Evolutionary conservation across 495 filamentous ascomycete genomes (phyloP).

Genomic region (Pyronema domesticum): DNA sequence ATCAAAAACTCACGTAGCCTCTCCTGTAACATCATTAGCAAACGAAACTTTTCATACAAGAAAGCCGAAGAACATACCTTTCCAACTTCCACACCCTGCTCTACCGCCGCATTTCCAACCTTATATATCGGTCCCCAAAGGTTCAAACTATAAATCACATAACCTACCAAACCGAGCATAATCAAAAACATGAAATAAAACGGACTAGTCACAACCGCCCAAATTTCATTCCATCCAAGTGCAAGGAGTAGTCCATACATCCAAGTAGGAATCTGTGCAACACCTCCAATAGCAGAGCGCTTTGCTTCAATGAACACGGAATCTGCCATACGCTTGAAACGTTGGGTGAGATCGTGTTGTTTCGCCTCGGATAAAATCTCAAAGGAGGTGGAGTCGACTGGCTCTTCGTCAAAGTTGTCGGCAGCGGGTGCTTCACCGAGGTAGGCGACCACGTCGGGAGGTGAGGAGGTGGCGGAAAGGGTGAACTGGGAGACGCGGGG

Average conservation of each 20-base stretch:
- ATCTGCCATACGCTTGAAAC: slow-evolving; percentile 95
- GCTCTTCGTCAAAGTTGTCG: slow-evolving; percentile 73
- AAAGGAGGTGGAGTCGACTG: slow-evolving; percentile 85
- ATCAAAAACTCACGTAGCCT: background rate
- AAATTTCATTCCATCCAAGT: slow-evolving; percentile 91
- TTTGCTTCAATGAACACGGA: slow-evolving; percentile 96
- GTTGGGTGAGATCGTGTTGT: slow-evolving; percentile 68
- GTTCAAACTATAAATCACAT: slow-evolving; percentile 81
- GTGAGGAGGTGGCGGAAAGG: slow-evolving; percentile 44
- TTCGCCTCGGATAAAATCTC: slow-evolving; percentile 80
- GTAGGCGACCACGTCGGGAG: slow-evolving; percentile 68
- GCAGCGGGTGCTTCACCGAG: slow-evolving; percentile 62
- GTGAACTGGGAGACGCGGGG: slow-evolving; percentile 76
- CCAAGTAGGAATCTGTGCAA: slow-evolving; percentile 85
- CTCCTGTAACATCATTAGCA: background rate
- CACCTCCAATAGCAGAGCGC: slow-evolving; percentile 83
- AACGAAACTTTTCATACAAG: background rate
- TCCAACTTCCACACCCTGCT: slow-evolving; percentile 72
- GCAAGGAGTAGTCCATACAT: slow-evolving; percentile 80
- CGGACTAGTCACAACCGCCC: slow-evolving; percentile 66
- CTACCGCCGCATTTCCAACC: slow-evolving; percentile 74
- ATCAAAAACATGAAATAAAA: slow-evolving; percentile 79
- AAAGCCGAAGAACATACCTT: slow-evolving; percentile 32
- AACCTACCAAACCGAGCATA: slow-evolving; percentile 52
- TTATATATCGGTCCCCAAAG: slow-evolving; percentile 89